Evolutionary conservation across 1,284 basidiomycete species (phyloP).

Genomic region (Phellopilus nigrolimitatus): DNA sequence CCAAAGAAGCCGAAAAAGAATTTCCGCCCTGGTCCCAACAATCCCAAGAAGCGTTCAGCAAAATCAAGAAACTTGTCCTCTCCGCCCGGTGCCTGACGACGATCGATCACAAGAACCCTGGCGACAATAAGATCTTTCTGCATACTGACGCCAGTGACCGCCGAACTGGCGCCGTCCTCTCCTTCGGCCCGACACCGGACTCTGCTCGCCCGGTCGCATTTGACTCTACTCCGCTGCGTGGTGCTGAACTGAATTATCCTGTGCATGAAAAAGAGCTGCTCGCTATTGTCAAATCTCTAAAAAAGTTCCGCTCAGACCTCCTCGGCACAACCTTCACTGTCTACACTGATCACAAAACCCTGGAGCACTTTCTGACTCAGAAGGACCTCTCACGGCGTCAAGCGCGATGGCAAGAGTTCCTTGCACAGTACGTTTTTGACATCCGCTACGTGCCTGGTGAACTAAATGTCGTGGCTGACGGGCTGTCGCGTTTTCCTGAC

Average conservation of each 20-base stretch:
- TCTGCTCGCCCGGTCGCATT: constrained; percentile 31
- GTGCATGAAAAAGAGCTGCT: constrained; percentile 36
- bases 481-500: constrained; percentile 30
- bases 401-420: constrained; percentile 33
- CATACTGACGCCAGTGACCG: constrained; percentile 33
- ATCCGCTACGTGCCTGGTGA: constrained; percentile 34
- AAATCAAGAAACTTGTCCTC: constrained; percentile 33
- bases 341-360: constrained; percentile 37
- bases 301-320: constrained; percentile 34
- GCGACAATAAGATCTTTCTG: constrained; percentile 33
- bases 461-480: constrained; percentile 34
- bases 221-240: constrained; percentile 28
- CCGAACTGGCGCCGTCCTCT: constrained; percentile 31
- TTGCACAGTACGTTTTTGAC: constrained; percentile 33
- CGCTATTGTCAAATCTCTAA: constrained; percentile 31
- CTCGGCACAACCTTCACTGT: constrained; percentile 32
- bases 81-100: constrained; percentile 28
- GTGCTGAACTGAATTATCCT: constrained; percentile 33
- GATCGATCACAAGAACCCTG: constrained; percentile 31
- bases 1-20: constrained; percentile 23
- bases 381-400: constrained; percentile 32
- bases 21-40: constrained; percentile 31
- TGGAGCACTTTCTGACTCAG: constrained; percentile 35
- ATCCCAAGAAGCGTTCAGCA: constrained; percentile 34
- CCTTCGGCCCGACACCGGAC: constrained; percentile 30